Evolutionary conservation across 1,139 yeast genomes (phyloP), one percentile per base, ranked within the genome.

Genomic region (Pichia sp.): DNA sequence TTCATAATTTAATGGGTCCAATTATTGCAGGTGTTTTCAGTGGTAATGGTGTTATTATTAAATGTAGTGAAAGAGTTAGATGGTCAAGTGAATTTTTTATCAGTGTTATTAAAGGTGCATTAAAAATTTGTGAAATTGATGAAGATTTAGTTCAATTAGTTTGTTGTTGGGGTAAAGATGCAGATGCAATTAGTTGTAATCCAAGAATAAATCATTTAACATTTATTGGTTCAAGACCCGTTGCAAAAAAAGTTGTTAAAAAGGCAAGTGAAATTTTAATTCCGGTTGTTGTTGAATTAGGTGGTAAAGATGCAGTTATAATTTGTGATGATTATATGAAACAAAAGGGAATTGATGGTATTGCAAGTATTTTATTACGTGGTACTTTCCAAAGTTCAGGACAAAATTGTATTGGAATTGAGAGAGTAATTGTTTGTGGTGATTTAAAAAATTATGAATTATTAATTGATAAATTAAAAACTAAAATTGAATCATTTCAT

Each of bases 321-420:
- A 90, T 89, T 3, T 74, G 92, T 58, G 96, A 90, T 61, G 86
- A 83, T 55, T 81, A 76, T 38, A 69, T 75, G 56, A 70, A 75
- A 44, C 64, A 63, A 41, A 65, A 71, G 42, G 69, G 72, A n/a
- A 56, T 80, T 39, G 66, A 74, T 6, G 77, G 81, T 0, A 72
- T 92, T 39, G 80, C 96, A 0, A 86, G 96, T 6, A 82, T 88
- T 33, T 75, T 92, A 39, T 76, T 92, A 83, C 76, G 98, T 63
- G 98, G 97, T 31, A 84, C 96, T 0, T 92, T 89, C 71, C 98
- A 92, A 68, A 86, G 96, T 50, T 87, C 96, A 0, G 98, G 98
- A 8, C 98, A 92, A 66, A 92, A 92, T 64, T 92, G 98, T 69
- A 92, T 92, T 63, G 97, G 98, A 41, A 86, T 92, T 49, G 98